Evolutionary conservation across 2,329 filamentous ascomycete genomes (phyloP).

Genomic region (Talaromyces sp.): DNA sequence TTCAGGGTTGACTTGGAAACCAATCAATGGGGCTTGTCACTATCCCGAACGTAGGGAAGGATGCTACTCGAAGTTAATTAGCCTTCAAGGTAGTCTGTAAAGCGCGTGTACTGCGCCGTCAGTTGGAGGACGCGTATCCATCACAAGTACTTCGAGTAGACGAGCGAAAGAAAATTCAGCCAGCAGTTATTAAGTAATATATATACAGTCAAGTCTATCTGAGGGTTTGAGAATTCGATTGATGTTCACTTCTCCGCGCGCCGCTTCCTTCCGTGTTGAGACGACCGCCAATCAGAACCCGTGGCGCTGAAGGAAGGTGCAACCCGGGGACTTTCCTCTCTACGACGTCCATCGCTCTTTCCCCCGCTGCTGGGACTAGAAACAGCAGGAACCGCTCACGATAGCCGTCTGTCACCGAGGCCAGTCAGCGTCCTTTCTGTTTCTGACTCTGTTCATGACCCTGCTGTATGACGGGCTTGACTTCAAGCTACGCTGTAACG

Average conservation of each 20-base stretch:
- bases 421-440: neutral
- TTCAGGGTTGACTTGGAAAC: neutral
- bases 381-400: neutral
- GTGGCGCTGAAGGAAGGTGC: conserved; percentile 6
- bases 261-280: neutral
- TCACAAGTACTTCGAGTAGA: neutral
- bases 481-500: neutral
- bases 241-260: conserved; percentile 6
- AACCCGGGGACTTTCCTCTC: neutral
- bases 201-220: neutral
- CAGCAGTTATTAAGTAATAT: neutral
- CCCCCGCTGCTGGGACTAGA: neutral
- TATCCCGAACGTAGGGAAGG: neutral
- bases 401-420: neutral
- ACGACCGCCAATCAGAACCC: neutral
- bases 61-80: neutral
- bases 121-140: neutral
- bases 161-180: neutral
- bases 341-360: neutral
- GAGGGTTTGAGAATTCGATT: neutral
- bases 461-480: neutral
- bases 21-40: neutral
- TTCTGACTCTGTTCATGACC: neutral
- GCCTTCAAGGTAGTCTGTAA: neutral
- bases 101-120: neutral